Evolutionary conservation across 129 eudicot species (phyloP).

Genomic region (carrot (Daucus carota)): DNA sequence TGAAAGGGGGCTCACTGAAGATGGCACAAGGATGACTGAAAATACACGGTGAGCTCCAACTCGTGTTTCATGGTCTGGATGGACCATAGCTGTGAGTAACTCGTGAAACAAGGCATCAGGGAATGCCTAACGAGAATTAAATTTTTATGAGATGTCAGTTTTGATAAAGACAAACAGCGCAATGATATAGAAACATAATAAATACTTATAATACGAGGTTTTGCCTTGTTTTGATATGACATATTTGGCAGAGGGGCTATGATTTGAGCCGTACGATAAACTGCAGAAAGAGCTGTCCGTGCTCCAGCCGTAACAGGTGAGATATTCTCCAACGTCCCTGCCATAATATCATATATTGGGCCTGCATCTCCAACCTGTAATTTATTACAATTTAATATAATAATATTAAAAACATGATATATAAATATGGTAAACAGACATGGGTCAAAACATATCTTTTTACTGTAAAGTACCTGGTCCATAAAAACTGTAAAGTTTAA

Average conservation of each 20-base stretch:
- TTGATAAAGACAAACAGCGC: background rate
- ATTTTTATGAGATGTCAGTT: background rate
- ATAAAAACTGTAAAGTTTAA: background rate
- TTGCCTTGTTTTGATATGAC: conserved; percentile 45
- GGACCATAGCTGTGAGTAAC: conserved; percentile 50
- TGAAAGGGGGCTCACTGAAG: conserved; percentile 34
- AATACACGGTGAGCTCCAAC: conserved; percentile 54
- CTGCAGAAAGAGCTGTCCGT: conserved; percentile 39
- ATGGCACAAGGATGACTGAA: conserved; percentile 59
- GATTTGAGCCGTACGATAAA: conserved; percentile 59
- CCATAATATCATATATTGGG: conserved; percentile 50
- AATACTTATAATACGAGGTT: background rate
- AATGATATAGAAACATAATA: background rate
- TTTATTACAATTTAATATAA: conserved; percentile 15
- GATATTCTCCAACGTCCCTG: conserved; percentile 49
- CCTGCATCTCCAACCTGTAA: conserved; percentile 72
- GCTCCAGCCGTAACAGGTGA: conserved; percentile 37
- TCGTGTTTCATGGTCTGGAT: conserved; percentile 48
- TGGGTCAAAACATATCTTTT: background rate
- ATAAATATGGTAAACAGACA: background rate
- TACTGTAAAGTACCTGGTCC: background rate
- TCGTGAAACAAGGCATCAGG: conserved; percentile 62
- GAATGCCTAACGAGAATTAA: conserved; percentile 34
- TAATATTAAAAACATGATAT: background rate
- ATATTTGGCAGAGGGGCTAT: conserved; percentile 41